Conservation (phyloP, 176 grass and related monocot species). For the Aegilops bicornis region DNA sequence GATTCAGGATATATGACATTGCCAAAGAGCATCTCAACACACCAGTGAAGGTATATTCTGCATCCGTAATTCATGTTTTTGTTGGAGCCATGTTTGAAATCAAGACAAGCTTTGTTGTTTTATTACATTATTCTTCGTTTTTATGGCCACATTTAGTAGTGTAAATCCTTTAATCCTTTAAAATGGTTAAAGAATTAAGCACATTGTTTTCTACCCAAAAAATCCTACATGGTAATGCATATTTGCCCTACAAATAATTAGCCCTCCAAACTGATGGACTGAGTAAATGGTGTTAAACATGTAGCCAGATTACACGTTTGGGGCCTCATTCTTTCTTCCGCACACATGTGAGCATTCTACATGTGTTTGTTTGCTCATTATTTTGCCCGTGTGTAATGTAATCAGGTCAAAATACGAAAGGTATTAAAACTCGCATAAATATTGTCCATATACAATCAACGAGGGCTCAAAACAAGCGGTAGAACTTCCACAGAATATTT, state of each 20-base stretch:
- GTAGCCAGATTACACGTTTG: not conserved
- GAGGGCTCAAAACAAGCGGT: not conserved
- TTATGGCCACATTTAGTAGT: not conserved
- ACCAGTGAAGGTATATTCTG: conserved; percentile 74
- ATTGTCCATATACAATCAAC: not conserved
- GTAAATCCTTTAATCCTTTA: not conserved
- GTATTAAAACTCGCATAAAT: not conserved
- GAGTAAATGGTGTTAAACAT: not conserved
- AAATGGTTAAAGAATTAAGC: not conserved
- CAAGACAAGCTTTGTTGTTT: not conserved
- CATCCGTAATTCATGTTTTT: not conserved
- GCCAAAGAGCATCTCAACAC: conserved; percentile 77
- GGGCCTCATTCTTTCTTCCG: not conserved
- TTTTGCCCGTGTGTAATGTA: not conserved
- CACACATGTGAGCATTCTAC: not conserved
- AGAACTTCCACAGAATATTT: not conserved
- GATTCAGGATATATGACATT: conserved; percentile 81
- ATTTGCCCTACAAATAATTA: not conserved
- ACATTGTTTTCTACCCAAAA: not conserved
- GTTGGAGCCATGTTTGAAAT: not conserved
- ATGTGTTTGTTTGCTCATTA: not conserved
- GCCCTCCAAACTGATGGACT: not conserved
- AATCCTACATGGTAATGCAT: not conserved
- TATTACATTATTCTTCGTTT: not conserved
- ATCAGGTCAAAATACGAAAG: not conserved